phyloP scores from a whole-genome alignment of 257 asterid species.

The Jaltomata sinuosa region DNA sequence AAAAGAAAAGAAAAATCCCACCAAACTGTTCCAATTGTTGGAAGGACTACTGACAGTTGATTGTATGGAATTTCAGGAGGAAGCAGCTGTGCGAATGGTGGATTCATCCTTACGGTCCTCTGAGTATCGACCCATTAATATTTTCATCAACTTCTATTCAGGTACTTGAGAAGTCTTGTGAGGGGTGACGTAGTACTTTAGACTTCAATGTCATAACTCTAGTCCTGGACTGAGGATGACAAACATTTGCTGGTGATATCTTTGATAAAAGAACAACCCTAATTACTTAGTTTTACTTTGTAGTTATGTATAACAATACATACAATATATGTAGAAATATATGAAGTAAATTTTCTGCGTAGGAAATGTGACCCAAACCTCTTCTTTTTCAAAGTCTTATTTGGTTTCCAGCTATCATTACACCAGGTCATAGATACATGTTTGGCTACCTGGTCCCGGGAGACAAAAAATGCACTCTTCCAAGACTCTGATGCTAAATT shows the following conservation, averaged over 20 bases:
- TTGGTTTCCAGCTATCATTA: background rate
- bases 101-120: conserved; percentile 59
- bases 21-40: background rate
- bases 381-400: background rate
- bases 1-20: no score
- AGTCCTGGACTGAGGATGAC: background rate
- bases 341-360: background rate
- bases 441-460: background rate
- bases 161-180: conserved; percentile 21
- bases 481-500: background rate
- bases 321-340: background rate
- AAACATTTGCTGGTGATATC: background rate
- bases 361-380: background rate
- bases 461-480: background rate
- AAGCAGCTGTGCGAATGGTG: conserved; percentile 85
- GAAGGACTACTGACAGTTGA: background rate
- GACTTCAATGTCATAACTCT: background rate
- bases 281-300: background rate
- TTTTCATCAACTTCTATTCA: conserved; percentile 83
- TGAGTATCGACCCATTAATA: conserved; percentile 77
- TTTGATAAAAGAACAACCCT: background rate
- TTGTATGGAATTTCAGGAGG: conserved; percentile 45
- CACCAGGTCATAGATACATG: background rate
- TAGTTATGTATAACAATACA: background rate
- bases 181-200: background rate